Conservation (phyloP, 2,329 filamentous ascomycete species). For the Verticillium albo-atrum region DNA sequence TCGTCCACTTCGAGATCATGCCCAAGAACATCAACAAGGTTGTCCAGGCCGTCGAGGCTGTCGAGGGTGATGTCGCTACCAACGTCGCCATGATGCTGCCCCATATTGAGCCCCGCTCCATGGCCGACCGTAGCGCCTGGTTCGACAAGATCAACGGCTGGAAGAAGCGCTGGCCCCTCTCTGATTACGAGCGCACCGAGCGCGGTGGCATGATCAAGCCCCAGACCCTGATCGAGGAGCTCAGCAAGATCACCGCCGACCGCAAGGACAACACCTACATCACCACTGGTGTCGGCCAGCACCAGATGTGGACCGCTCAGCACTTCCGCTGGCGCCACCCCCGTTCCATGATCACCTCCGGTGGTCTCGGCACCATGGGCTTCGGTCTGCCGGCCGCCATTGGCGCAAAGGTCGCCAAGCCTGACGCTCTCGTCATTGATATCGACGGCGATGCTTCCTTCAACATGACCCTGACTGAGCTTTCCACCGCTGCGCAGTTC, state of each 20-base stretch:
- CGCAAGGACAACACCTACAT: slow-evolving; percentile 85
- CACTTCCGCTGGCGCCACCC: slow-evolving; percentile 94
- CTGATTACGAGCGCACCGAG: slow-evolving; percentile 73
- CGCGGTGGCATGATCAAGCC: slow-evolving; percentile 84
- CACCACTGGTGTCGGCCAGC: slow-evolving; percentile 90
- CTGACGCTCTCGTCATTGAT: slow-evolving; percentile 83
- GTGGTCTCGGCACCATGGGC: slow-evolving; percentile 86
- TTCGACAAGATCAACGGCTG: slow-evolving; percentile 84
- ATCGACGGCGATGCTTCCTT: slow-evolving; percentile 99
- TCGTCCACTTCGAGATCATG: slow-evolving; percentile 97
- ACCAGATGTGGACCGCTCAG: slow-evolving; percentile 98
- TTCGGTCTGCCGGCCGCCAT: slow-evolving; percentile 93
- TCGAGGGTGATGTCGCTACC: slow-evolving; percentile 84
- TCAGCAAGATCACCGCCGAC: slow-evolving; percentile 76
- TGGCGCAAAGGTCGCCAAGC: slow-evolving; percentile 79
- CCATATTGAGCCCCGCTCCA: slow-evolving; percentile 56
- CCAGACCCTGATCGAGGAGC: slow-evolving; percentile 84
- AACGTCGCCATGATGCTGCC: slow-evolving; percentile 77
- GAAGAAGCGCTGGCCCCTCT: slow-evolving; percentile 88
- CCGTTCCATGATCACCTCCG: slow-evolving; percentile 92
- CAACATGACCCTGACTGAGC: slow-evolving; percentile 96
- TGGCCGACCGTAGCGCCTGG: slow-evolving; percentile 73
- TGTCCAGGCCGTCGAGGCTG: slow-evolving; percentile 89
- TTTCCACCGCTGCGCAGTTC: slow-evolving; percentile 90
- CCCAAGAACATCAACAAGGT: slow-evolving; percentile 99